Conservation (phyloP, 2,329 filamentous ascomycete species). For the Nakataea oryzae region DNA sequence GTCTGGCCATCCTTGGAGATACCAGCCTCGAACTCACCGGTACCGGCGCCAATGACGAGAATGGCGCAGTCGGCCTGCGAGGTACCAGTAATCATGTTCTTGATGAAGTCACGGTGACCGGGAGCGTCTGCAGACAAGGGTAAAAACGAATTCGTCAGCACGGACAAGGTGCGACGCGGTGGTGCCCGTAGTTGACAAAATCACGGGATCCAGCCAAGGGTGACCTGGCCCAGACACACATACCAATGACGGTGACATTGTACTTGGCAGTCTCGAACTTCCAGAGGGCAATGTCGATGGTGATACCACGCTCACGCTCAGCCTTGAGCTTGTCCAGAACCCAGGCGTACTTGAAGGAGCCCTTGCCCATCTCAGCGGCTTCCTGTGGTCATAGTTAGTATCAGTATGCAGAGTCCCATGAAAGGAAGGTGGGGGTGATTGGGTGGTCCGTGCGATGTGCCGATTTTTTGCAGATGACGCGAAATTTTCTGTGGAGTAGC, state of each 20-base stretch:
- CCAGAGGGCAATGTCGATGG: constrained; percentile 99
- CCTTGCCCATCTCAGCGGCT: constrained; percentile 98
- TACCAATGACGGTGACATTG: constrained; percentile 96
- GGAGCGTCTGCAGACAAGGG: constrained; percentile 63
- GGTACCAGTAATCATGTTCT: constrained; percentile 99
- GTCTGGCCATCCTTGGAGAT: constrained; percentile 99
- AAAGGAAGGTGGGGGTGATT: neutral
- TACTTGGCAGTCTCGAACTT: constrained; percentile 99
- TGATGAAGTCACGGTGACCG: constrained; percentile 99
- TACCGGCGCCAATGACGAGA: constrained; percentile 99
- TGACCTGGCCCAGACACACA: constrained; percentile 23
- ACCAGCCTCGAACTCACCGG: constrained; percentile 99
- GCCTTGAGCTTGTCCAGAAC: constrained; percentile 99
- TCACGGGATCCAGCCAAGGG: constrained; percentile 11
- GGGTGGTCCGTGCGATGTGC: constrained; percentile 6
- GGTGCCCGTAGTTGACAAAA: neutral
- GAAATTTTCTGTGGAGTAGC: neutral
- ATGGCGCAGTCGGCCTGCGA: constrained; percentile 99
- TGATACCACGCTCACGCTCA: constrained; percentile 99
- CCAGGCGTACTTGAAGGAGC: constrained; percentile 99
- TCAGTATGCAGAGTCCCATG: neutral
- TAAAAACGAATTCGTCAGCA: neutral
- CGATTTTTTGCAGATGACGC: constrained; percentile 1
- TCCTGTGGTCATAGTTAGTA: constrained; percentile 48
- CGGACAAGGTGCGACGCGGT: neutral